These are phyloP conservation scores for Lojkania enalia DNA, from an alignment of 2,329 filamentous ascomycete genomes.

Conservation along the genomic window DNA sequence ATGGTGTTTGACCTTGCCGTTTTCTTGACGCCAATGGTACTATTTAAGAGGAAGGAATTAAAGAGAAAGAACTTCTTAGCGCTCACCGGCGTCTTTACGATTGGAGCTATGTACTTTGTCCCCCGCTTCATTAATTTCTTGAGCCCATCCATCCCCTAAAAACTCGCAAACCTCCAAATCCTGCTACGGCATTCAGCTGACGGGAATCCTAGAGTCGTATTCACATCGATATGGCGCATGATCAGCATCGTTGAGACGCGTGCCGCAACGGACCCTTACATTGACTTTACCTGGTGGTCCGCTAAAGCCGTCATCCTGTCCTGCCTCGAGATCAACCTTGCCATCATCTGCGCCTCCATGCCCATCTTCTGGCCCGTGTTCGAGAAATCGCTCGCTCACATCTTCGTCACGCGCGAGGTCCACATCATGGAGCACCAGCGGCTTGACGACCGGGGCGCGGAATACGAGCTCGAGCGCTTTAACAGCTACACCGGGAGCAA, in stretches of 20 bases:
- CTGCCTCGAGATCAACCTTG: conserved; percentile 21
- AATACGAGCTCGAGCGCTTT: conserved; percentile 32
- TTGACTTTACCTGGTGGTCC: conserved; percentile 16
- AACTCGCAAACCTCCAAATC: too few relatives aligned
- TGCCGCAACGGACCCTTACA: conserved; percentile 35
- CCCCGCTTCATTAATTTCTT: background rate
- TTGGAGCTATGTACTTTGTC: conserved; percentile 37
- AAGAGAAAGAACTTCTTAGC: conserved; percentile 32
- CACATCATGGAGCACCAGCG: conserved; percentile 31
- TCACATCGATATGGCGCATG: conserved; percentile 37
- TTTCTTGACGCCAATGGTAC: conserved; percentile 34
- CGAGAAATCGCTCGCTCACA: conserved; percentile 11
- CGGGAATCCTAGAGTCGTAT: conserved; percentile 34
- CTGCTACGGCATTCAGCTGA: too few relatives aligned
- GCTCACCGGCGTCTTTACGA: conserved; percentile 34
- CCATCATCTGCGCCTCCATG: conserved; percentile 20
- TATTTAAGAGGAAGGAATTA: conserved; percentile 33
- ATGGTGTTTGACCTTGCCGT: conserved; percentile 42
- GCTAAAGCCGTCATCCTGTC: conserved; percentile 18
- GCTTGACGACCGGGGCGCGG: conserved; percentile 23
- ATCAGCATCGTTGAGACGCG: conserved; percentile 28
- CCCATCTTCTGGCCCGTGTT: conserved; percentile 25
- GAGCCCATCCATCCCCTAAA: background rate
- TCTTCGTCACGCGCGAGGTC: conserved; percentile 34
- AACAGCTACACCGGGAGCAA: background rate